phyloP scores from a whole-genome alignment of 768 basidiomycete species.

The Hypsizygus marmoreus region DNA sequence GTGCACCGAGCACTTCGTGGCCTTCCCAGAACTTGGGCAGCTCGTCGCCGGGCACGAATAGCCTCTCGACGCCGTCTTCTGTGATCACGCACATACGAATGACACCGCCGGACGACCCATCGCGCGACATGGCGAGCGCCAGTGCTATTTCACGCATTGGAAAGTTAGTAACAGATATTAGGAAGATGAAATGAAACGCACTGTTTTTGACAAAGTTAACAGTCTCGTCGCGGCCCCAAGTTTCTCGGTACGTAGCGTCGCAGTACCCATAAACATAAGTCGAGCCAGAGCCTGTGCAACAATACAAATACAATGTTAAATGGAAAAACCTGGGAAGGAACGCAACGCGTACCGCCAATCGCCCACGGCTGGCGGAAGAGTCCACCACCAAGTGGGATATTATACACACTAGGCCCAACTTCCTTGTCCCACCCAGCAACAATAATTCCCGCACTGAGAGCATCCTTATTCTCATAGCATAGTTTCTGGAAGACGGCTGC shows the following conservation, averaged over 20 bases:
- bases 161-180: constrained; percentile 1
- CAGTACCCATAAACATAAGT: constrained; percentile 99
- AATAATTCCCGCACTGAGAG: constrained; percentile 89
- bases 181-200: constrained; percentile 41
- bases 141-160: constrained; percentile 57
- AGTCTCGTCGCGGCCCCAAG: constrained; percentile 88
- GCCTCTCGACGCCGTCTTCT: constrained; percentile 84
- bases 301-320: constrained; percentile 4
- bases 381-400: constrained; percentile 95
- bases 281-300: constrained; percentile 78
- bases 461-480: constrained; percentile 94
- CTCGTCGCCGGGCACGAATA: constrained; percentile 90
- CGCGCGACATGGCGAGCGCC: constrained; percentile 93
- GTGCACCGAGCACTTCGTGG: constrained; percentile 61
- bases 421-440: constrained; percentile 98
- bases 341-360: constrained; percentile 74
- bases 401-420: constrained; percentile 89
- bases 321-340: not conserved
- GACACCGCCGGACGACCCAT: constrained; percentile 96
- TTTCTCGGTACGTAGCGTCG: constrained; percentile 95
- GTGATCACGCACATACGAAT: constrained; percentile 98
- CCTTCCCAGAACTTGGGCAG: constrained; percentile 92
- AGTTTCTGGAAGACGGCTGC: constrained; percentile 83
- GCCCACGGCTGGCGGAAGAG: constrained; percentile 98
- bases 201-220: constrained; percentile 96